Evolutionary conservation across 371 early-diverging fungal genomes (phyloP).

Genomic region (Saksenaea vasiformis): DNA sequence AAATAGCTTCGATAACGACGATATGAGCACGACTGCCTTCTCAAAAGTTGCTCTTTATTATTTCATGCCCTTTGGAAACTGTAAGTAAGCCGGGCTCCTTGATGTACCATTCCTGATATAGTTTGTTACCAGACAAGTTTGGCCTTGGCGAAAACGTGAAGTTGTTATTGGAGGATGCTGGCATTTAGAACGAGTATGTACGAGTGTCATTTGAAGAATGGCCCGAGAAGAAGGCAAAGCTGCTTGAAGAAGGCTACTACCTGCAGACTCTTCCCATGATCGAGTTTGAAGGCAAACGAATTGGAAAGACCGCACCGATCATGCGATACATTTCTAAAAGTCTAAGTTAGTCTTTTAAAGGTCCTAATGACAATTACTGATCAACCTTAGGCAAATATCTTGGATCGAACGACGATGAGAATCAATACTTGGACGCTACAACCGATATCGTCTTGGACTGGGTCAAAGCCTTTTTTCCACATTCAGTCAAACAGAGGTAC

Average conservation of each 20-base stretch:
- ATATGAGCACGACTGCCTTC: no score
- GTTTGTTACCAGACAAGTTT: no score
- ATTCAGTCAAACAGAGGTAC: background rate
- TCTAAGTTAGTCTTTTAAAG: conserved; percentile 19
- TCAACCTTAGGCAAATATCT: conserved; percentile 25
- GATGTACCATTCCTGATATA: no score
- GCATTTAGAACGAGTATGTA: conserved; percentile 23
- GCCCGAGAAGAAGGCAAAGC: conserved; percentile 13
- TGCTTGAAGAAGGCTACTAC: background rate
- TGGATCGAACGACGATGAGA: conserved; percentile 25
- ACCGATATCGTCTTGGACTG: conserved; percentile 7
- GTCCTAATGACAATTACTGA: background rate
- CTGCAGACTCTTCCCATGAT: conserved; percentile 25
- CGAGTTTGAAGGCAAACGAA: conserved; percentile 20
- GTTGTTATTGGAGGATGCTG: conserved; percentile 30
- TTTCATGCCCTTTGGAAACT: no score
- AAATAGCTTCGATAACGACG: no score
- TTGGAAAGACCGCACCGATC: conserved; percentile 19
- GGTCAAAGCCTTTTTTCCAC: background rate
- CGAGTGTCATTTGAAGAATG: conserved; percentile 16
- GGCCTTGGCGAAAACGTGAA: conserved; percentile 30
- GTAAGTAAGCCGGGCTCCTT: no score
- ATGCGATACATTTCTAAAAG: conserved; percentile 26
- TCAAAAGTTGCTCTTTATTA: no score
- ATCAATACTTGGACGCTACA: conserved; percentile 18